Base-by-base conservation (phyloP, 2,329 filamentous ascomycete species). In the Cladosporium colombiae region DNA sequence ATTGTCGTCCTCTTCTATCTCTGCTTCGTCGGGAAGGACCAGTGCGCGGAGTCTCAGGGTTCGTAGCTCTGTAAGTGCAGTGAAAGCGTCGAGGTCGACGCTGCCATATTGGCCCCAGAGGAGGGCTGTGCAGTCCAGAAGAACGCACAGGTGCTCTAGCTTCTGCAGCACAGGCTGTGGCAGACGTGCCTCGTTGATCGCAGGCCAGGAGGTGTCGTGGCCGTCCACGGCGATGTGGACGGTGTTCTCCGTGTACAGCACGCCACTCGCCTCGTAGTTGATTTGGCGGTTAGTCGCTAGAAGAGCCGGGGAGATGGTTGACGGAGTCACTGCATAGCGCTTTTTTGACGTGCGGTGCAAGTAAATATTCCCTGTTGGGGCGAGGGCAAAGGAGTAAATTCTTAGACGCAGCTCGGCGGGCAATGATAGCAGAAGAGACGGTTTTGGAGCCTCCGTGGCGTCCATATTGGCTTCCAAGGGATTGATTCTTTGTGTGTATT, bases 171-270 rank as follows among this genome's bases (percentile, higher is more conserved):
- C 66, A 29, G 27, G 40, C 55, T 70, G 71, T 5, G 72, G 70
- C 18, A 74, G 66, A 5, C 69, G 70, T 8, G 60, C 55, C 35
- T 70, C 68, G 46, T 70, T 61, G 31, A 74, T 71, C 0, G 68
- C 66, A 3, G 72, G 73, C 68, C 68, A 72, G 66, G 66, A 68
- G 16, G 68, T 70, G 33, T 72, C 72, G 67, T 72, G 69, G 8
- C 69, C 72, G 61, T 71, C 68, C 29, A 73, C 29, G 16, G 65
- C 37, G 67, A 74, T 56, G 58, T 56, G 75, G 73, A 84, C 82
- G 21, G 77, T 75, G 71, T 84, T 81, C 18, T 73, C 71, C 5
- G 75, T 74, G 69, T 82, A 83, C 16, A 84, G 73, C 10, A 84
- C 73, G 21, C 74, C 70, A 2, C 69, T 68, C 0, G 78, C 78